Percentiles rank a stretch among this genome's conserved stretches.
phyloP scores from a whole-genome alignment of 345 rosid species.

The Salix exigua region DNA sequence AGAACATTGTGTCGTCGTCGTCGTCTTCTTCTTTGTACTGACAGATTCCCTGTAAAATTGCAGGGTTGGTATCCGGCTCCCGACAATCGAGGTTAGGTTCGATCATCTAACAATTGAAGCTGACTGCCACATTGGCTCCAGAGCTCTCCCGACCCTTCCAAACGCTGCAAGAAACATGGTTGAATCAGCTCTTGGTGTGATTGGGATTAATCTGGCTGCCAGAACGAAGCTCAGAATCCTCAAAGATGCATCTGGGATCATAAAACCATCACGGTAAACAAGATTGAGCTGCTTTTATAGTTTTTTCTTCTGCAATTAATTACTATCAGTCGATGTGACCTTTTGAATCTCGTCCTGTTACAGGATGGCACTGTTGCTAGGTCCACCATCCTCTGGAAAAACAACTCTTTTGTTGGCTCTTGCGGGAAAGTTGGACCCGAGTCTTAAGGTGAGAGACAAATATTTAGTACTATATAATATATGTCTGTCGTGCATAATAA shows the following conservation, averaged over 20 bases:
- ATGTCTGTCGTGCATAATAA: not conserved
- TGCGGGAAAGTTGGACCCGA: slow-evolving; percentile 70
- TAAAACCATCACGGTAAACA: slow-evolving; percentile 65
- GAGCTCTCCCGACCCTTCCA: slow-evolving; percentile 82
- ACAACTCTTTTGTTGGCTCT: slow-evolving; percentile 74
- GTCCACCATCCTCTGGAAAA: slow-evolving; percentile 94
- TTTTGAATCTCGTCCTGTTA: not conserved
- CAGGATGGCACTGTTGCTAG: slow-evolving; percentile 74
- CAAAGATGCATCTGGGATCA: slow-evolving; percentile 63
- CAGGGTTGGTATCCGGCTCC: slow-evolving; percentile 83
- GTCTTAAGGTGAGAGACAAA: slow-evolving; percentile 44
- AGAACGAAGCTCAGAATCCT: slow-evolving; percentile 71
- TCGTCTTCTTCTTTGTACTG: not conserved
- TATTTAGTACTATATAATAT: not conserved
- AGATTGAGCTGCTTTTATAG: not conserved
- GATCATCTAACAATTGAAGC: slow-evolving; percentile 64
- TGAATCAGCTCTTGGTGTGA: slow-evolving; percentile 54
- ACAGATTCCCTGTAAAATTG: not conserved
- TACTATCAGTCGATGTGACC: not conserved
- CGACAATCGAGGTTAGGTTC: slow-evolving; percentile 74
- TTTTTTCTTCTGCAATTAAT: not conserved
- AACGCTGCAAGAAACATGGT: slow-evolving; percentile 60
- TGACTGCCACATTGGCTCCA: slow-evolving; percentile 61
- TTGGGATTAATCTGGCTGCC: slow-evolving; percentile 61
- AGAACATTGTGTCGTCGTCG: too few relatives aligned